Percentiles rank a stretch among this genome's conserved stretches.
Conservation (phyloP, 257 asterid genomes). For the Penstemon barbatus region DNA sequence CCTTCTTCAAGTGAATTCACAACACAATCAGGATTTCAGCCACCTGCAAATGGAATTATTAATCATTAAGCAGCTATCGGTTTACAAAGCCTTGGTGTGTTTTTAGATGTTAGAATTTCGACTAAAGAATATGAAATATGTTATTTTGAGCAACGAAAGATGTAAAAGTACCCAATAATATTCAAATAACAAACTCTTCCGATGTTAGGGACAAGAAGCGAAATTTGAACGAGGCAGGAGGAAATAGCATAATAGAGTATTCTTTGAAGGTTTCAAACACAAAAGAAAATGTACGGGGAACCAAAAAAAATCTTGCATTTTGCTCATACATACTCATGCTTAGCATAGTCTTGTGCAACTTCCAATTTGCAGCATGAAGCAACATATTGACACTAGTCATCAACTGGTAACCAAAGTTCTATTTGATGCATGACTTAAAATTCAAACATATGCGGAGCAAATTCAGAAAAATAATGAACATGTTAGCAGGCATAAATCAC, state of each 20-base stretch:
- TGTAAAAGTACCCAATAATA: too few relatives aligned
- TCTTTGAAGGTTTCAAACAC: background rate
- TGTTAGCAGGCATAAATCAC: background rate
- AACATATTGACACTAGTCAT: background rate
- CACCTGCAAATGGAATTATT: background rate
- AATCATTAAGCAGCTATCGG: background rate
- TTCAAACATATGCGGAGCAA: background rate
- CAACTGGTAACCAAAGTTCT: background rate
- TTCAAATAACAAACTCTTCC: background rate
- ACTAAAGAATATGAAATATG: too few relatives aligned
- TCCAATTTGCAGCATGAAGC: background rate
- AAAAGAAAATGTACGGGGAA: background rate
- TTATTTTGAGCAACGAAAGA: too few relatives aligned
- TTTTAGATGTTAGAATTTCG: background rate
- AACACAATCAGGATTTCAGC: background rate
- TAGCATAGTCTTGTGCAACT: background rate
- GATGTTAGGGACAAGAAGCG: background rate
- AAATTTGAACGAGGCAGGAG: background rate
- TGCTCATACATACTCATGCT: too few relatives aligned
- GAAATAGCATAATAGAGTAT: background rate
- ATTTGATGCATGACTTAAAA: background rate
- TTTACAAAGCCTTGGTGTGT: background rate
- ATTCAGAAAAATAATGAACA: background rate
- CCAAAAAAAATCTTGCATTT: background rate
- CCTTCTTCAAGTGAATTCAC: constrained; percentile 33